Conservation (phyloP, 2,329 filamentous ascomycete species). For the Neopestalotiopsis rosae region DNA sequence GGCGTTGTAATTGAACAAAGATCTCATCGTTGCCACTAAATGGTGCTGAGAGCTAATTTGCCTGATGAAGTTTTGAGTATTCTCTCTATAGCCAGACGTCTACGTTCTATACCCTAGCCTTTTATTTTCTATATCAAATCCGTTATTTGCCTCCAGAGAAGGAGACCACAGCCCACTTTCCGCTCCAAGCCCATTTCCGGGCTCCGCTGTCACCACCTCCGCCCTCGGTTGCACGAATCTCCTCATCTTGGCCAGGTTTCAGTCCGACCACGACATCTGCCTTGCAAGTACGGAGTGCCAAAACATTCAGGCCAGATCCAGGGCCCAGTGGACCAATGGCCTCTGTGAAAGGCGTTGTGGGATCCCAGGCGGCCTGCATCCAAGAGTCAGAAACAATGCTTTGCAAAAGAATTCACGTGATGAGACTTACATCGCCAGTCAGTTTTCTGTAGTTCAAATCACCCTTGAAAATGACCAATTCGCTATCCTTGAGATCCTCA, state of each 20-base stretch:
- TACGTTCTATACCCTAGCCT: neutral
- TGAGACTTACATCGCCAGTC: conserved; percentile 76
- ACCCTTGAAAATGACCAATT: conserved; percentile 95
- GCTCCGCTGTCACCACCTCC: conserved; percentile 74
- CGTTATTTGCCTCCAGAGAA: conserved; percentile 71
- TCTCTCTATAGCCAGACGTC: conserved; percentile 4
- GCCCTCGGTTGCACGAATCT: conserved; percentile 69
- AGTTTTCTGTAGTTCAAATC: conserved; percentile 97
- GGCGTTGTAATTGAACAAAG: neutral
- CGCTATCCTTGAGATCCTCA: conserved; percentile 79
- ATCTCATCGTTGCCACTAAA: too few relatives aligned
- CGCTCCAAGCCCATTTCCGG: conserved; percentile 92
- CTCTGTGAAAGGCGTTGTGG: conserved; percentile 82
- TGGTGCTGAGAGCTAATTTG: too few relatives aligned
- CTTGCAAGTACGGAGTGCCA: conserved; percentile 93
- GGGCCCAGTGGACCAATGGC: conserved; percentile 87
- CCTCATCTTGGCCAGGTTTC: conserved; percentile 81
- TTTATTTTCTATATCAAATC: neutral
- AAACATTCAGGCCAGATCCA: conserved; percentile 79
- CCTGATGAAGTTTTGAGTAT: neutral
- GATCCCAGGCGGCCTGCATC: conserved; percentile 76
- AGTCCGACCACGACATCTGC: conserved; percentile 94
- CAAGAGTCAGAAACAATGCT: neutral
- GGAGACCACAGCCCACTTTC: conserved; percentile 95
- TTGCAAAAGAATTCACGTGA: too few relatives aligned